phyloP scores from a whole-genome alignment of 345 rosid genomes.

The Melaleuca alternifolia region DNA sequence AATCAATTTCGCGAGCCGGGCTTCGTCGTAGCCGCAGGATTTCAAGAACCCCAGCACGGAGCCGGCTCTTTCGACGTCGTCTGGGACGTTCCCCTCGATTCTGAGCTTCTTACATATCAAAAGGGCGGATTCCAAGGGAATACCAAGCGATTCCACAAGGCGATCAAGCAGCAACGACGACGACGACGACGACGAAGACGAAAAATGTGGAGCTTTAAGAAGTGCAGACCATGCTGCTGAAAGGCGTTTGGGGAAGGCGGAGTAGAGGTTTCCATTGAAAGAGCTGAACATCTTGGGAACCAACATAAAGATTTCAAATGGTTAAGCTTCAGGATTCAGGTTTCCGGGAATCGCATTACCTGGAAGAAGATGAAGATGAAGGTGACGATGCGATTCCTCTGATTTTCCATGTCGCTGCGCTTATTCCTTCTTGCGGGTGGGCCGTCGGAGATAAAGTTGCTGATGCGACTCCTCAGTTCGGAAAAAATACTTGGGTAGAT shows the following conservation, averaged over 20 bases:
- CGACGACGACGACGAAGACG: neutral
- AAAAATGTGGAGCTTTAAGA: neutral
- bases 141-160: neutral
- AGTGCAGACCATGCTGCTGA: neutral
- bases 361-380: neutral
- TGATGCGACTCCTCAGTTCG: neutral
- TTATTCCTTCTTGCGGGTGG: neutral
- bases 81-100: neutral
- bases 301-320: neutral
- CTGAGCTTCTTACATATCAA: neutral
- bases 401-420: neutral
- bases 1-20: constrained; percentile 3
- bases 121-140: neutral
- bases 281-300: neutral
- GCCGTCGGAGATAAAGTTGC: neutral
- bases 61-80: neutral
- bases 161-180: neutral
- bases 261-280: neutral
- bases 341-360: neutral
- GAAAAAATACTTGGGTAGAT: no score
- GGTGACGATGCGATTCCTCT: neutral
- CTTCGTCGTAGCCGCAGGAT: neutral
- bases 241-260: neutral
- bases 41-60: constrained; percentile 8
- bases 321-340: neutral